Evolutionary conservation across 441 rosid species (phyloP).

Genomic region (Corymbia citriodora): DNA sequence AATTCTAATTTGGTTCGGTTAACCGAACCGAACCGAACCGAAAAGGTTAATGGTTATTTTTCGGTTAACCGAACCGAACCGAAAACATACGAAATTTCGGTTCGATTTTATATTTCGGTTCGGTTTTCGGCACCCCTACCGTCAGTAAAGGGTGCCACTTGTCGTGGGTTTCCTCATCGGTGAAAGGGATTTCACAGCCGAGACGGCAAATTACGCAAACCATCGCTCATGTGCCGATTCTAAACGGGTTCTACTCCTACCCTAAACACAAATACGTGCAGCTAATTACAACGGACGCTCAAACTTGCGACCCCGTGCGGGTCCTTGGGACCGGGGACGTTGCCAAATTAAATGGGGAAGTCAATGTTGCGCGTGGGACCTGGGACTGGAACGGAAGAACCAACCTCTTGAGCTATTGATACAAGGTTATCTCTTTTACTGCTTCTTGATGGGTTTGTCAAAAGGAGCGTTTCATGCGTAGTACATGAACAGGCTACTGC

Average conservation of each 20-base stretch:
- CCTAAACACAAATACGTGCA: background rate
- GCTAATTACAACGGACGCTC: background rate
- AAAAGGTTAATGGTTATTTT: too few species aligned
- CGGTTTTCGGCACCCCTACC: too few species aligned
- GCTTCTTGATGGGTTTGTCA: background rate
- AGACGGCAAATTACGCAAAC: background rate
- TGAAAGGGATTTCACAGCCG: background rate
- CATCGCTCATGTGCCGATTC: background rate
- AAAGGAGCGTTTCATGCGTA: conserved; percentile 23
- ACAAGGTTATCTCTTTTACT: background rate
- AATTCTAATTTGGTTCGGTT: too few species aligned
- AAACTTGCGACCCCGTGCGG: background rate
- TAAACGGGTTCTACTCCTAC: background rate
- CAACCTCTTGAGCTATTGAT: background rate
- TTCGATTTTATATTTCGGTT: too few species aligned
- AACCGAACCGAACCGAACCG: too few species aligned
- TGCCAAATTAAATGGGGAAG: background rate
- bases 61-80: too few species aligned
- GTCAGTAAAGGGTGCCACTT: background rate
- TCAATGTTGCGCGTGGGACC: background rate
- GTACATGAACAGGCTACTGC: conserved; percentile 58
- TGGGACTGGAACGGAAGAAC: background rate
- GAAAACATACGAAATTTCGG: too few species aligned
- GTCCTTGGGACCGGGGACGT: background rate
- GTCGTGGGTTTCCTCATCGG: background rate